A percentile compares a stretch with the other conserved stretches of the same genome.
phyloP scores from a whole-genome alignment of 257 asterid species.

The Solanum paucissectum region DNA sequence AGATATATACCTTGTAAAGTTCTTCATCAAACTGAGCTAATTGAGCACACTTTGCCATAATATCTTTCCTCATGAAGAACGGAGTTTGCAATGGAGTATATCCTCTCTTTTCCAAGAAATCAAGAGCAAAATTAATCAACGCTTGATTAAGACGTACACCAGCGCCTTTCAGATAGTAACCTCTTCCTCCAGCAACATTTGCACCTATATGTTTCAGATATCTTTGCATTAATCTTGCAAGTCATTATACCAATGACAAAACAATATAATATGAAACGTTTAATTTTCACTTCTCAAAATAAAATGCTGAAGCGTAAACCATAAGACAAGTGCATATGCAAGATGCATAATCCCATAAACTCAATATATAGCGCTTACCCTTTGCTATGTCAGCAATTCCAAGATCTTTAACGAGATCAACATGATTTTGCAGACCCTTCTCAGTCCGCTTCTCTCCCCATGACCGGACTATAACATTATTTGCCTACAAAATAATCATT shows the following conservation, averaged over 20 bases:
- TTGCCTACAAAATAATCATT: constrained; percentile 34
- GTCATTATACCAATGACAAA: neutral
- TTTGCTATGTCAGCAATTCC: constrained; percentile 69
- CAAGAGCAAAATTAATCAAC: constrained; percentile 59
- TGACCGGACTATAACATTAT: constrained; percentile 51
- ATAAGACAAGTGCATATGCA: neutral
- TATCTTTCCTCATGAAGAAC: constrained; percentile 82
- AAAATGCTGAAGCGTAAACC: neutral
- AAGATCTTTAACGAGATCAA: constrained; percentile 91
- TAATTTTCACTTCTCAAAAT: neutral
- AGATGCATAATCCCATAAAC: neutral
- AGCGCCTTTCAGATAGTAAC: constrained; percentile 69
- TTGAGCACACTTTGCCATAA: constrained; percentile 94
- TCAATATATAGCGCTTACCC: constrained; percentile 26
- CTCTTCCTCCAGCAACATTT: constrained; percentile 86
- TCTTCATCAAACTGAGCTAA: constrained; percentile 90
- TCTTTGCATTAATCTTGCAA: neutral
- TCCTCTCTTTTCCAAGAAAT: constrained; percentile 53
- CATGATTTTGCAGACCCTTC: constrained; percentile 72
- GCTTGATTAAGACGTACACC: constrained; percentile 87
- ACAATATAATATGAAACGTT: neutral
- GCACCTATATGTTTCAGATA: constrained; percentile 36
- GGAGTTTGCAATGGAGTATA: constrained; percentile 66
- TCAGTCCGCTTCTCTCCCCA: constrained; percentile 80
- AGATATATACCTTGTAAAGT: constrained; percentile 64